These are phyloP conservation scores for Peribolospora kevripleyi DNA, from an alignment of 768 basidiomycete genomes.

Conservation along the genomic window DNA sequence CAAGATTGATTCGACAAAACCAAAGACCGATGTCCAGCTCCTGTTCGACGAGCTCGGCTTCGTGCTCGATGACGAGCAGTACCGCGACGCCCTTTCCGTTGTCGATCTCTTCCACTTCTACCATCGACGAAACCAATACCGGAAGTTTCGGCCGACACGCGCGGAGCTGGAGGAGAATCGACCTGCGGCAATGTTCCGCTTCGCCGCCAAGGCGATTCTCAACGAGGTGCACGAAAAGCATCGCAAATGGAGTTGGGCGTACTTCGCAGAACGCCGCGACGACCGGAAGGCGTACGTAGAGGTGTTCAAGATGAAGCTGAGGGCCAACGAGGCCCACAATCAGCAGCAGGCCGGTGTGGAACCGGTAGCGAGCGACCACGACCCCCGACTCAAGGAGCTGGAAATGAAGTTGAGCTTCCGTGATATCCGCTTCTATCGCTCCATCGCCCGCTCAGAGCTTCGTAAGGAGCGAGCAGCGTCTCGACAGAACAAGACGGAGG, in stretches of 20 bases:
- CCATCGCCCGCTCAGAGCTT: slow-evolving; percentile 66
- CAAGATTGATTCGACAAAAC: slow-evolving; percentile 42
- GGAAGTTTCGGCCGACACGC: slow-evolving; percentile 47
- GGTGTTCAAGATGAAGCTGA: slow-evolving; percentile 48
- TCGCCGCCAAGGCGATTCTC: slow-evolving; percentile 55
- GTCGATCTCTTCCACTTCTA: slow-evolving; percentile 95
- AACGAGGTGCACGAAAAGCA: slow-evolving; percentile 60
- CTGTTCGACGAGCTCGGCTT: slow-evolving; percentile 83
- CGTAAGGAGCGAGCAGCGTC: slow-evolving; percentile 52
- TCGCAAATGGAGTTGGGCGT: slow-evolving; percentile 72
- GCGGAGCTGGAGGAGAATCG: slow-evolving; percentile 35
- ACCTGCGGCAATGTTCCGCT: slow-evolving; percentile 44
- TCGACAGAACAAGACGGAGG: slow-evolving; percentile 33
- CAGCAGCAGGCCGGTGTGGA: background rate
- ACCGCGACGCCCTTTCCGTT: slow-evolving; percentile 72
- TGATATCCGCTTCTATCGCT: slow-evolving; percentile 90
- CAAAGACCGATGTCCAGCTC: slow-evolving; percentile 66
- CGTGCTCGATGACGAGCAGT: slow-evolving; percentile 75
- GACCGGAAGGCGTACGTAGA: slow-evolving; percentile 63
- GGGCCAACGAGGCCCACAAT: slow-evolving; percentile 21
- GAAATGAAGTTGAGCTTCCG: slow-evolving; percentile 73
- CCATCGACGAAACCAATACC: slow-evolving; percentile 55
- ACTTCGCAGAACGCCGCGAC: slow-evolving; percentile 67
- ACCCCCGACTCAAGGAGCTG: slow-evolving; percentile 29
- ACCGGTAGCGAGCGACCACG: background rate